Evolutionary conservation across 1,139 yeast genomes (phyloP), one percentile per base, ranked within the genome.

Genomic region (Blastobotrys indianensis): DNA sequence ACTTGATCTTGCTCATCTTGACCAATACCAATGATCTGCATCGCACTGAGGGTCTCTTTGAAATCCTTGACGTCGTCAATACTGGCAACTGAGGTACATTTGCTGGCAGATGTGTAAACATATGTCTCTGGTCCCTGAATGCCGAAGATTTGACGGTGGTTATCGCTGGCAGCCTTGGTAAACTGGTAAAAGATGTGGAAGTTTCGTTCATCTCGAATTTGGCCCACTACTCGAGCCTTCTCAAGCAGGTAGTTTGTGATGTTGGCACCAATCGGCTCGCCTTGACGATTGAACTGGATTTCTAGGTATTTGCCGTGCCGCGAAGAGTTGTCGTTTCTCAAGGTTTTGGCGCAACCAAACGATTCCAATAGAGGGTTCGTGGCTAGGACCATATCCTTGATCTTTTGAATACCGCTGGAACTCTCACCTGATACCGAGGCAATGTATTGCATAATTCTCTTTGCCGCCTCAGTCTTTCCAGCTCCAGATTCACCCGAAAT

Each of bases 401-500:
- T 90, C 59, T 81, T 81, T 53, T 85, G 79, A 61, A 94, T 92
- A 16, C 73, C 73, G 17, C 83, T 73, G 12, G 81, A 72, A 2
- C 75, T 66, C 25, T 74, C 65, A 16, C 80, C 82, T 2, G 85
- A 77, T 5, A 88, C 96, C 37, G 92, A 82, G 39, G 98, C 96
- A 58, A 94, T 85, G 64, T 94, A 94, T 66, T 94, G 97, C 98
- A 94, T 94, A 67, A 92, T 92, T 62, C 94, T 82, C 69, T 92
- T 92, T 35, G 98, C 98, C 15, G 98, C 97, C 67, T 92, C 98
- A 5, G 98, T 92, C 65, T 92, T 92, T 44, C 99, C 99, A 2
- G 99, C 98, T 51, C 99, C 99, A 1, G 97, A 87, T 65, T 94
- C 99, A 45, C 99, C 99, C 4, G 97, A 87, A 56, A 94, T 94